These are phyloP conservation scores for Xylariaceae sp. DNA, from an alignment of 2,329 filamentous ascomycete species.

Conservation along the genomic window DNA sequence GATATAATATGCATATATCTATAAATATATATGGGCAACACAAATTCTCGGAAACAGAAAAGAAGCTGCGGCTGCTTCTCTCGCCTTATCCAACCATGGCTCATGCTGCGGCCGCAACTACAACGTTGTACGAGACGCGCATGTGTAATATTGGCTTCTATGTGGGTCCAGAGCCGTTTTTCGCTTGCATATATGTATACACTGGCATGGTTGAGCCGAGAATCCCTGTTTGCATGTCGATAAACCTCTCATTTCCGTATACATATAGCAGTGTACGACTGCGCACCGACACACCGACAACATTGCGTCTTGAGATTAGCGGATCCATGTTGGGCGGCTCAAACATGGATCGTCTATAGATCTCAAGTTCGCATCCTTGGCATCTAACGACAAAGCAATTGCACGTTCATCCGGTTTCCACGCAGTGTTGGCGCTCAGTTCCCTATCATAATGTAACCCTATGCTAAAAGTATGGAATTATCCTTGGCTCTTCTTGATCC, in stretches of 20 bases:
- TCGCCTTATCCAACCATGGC: slow-evolving; percentile 16
- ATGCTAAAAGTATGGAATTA: no score
- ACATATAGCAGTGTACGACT: background rate
- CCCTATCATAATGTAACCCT: no score
- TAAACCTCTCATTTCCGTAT: background rate
- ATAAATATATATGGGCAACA: slow-evolving; percentile 8
- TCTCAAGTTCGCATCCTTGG: no score
- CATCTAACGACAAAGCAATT: no score
- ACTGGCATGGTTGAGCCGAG: slow-evolving; percentile 3
- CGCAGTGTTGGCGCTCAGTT: no score
- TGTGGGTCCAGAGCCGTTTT: background rate
- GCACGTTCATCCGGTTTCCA: no score
- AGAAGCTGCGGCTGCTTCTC: slow-evolving; percentile 4
- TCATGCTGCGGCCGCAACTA: background rate
- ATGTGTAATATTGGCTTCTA: slow-evolving; percentile 5
- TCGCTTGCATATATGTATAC: slow-evolving; percentile 6
- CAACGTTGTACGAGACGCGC: background rate
- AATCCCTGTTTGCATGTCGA: background rate
- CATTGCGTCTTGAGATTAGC: background rate
- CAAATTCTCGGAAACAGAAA: slow-evolving; percentile 5
- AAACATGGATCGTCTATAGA: no score
- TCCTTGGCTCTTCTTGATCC: no score
- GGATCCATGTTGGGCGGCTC: slow-evolving; percentile 8
- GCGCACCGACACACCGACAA: slow-evolving; percentile 24
- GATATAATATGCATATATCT: slow-evolving; percentile 17